Base-by-base conservation (phyloP, 2,329 filamentous ascomycete genomes). In the Sarocladiaceae sp. region DNA sequence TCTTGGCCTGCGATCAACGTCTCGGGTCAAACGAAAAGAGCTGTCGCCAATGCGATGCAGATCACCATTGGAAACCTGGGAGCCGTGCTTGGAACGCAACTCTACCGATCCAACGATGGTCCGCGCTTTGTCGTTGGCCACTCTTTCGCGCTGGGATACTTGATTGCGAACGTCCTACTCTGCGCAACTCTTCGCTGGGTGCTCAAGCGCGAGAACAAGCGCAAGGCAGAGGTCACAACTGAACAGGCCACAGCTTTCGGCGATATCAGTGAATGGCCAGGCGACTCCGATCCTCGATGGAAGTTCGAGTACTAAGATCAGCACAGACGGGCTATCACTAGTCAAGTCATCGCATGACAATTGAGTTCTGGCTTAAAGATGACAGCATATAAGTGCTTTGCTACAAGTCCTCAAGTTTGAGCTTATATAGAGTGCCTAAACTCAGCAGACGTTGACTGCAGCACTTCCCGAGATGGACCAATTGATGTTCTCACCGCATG, bases 1-100 rank as follows among this genome's bases (percentile, higher is more conserved):
- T 83, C 80, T 1, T 89, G 86, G 85, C 83, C 84, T 0, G 84
- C 85, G 2, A 87, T 86, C 63, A 88, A 89, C 54, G 82, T 89
- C 0, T 84, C 82, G 0, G 83, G 84, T 0, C 84, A 88, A 65
- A 87, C 83, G 0, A 89, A 89, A 65, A 74, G 86, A 1, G 83
- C 82, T 1, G 81, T 84, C 3, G 82, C 81, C 2, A 87, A 84
- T 46, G 86, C 82, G 0, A 81, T 89, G 78, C 84, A 88, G 58
- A 88, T 89, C 53, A 84, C 80, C 10, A 83, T 89, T 49, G 86
- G 85, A 0, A 88, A 88, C 57, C 62, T 86, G 1, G 86, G 85
- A 0, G 84, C 83, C 0, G 82, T 88, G 0, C 58, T 90, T 22
- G 86, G 85, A 0, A 89, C 85, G 1, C 85, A 90, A 65, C 63